phyloP scores from a whole-genome alignment of 305 asterid species.

The Euphrasia arctica region DNA sequence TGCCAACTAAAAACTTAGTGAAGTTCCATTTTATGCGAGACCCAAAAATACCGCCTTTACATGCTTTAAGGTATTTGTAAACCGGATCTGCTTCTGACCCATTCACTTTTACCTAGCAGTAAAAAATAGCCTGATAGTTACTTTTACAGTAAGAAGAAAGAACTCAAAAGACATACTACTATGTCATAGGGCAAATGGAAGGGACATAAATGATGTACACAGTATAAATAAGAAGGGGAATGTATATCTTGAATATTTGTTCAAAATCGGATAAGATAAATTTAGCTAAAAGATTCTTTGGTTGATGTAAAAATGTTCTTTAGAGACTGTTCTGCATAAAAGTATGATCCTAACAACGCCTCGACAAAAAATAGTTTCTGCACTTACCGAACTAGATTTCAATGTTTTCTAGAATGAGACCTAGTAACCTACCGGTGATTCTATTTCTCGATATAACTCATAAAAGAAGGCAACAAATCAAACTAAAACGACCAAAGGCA shows the following conservation, averaged over 20 bases:
- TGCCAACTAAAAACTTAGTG: constrained; percentile 85
- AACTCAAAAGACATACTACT: neutral
- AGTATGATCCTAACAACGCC: too few species aligned
- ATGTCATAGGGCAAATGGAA: neutral
- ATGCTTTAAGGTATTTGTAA: constrained; percentile 76
- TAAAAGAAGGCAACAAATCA: too few species aligned
- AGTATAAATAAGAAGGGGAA: neutral
- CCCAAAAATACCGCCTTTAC: constrained; percentile 58
- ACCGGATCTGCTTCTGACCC: constrained; percentile 70
- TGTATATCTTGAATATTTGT: neutral
- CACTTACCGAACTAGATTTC: too few species aligned
- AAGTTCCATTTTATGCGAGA: constrained; percentile 93
- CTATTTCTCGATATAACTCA: too few species aligned
- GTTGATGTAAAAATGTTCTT: neutral
- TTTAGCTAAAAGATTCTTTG: neutral
- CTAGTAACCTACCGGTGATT: too few species aligned
- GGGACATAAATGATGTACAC: neutral
- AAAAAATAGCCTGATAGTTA: constrained; percentile 2
- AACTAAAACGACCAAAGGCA: neutral
- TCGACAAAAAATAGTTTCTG: too few species aligned
- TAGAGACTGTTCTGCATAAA: too few species aligned
- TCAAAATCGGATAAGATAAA: neutral
- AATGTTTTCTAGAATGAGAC: too few species aligned
- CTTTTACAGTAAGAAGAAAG: neutral
- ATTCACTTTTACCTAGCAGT: constrained; percentile 63